Percentiles rank a stretch among this genome's conserved stretches.
These are phyloP conservation scores for Penicillium expansum DNA, from an alignment of 2,329 filamentous ascomycete species.

Conservation along the genomic window DNA sequence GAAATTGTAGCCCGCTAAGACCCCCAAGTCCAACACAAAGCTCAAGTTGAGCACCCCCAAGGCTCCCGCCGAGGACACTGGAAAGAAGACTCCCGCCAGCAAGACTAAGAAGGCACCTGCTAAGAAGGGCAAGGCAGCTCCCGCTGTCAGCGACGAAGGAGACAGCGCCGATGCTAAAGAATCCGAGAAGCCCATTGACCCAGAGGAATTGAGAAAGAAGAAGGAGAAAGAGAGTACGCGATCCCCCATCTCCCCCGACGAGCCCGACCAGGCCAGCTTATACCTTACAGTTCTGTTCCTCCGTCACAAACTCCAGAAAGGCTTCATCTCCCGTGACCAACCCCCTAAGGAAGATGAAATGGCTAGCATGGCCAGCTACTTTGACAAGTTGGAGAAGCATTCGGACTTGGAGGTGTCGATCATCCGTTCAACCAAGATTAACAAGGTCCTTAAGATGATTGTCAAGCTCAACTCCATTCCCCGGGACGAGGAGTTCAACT, in stretches of 20 bases:
- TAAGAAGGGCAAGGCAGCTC: slow-evolving; percentile 47
- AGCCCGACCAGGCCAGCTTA: slow-evolving; percentile 2
- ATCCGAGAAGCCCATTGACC: slow-evolving; percentile 54
- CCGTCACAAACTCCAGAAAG: slow-evolving; percentile 91
- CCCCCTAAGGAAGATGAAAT: slow-evolving; percentile 74
- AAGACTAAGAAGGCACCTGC: slow-evolving; percentile 57
- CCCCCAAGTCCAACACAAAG: slow-evolving; percentile 62
- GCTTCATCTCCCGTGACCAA: slow-evolving; percentile 79
- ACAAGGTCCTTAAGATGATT: slow-evolving; percentile 96
- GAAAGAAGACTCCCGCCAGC: slow-evolving; percentile 50
- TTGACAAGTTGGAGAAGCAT: slow-evolving; percentile 74
- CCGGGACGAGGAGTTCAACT: slow-evolving; percentile 81
- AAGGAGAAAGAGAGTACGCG: slow-evolving; percentile 56
- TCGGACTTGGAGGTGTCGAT: slow-evolving; percentile 82
- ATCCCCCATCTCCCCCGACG: neutral
- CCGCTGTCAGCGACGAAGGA: slow-evolving; percentile 56
- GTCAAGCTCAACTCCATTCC: slow-evolving; percentile 83
- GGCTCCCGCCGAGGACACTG: slow-evolving; percentile 48
- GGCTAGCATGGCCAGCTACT: slow-evolving; percentile 45
- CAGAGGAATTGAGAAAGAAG: slow-evolving; percentile 55
- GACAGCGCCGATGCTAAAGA: slow-evolving; percentile 53
- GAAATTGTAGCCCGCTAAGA: slow-evolving; percentile 54
- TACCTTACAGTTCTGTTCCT: slow-evolving; percentile 71
- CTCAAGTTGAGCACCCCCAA: slow-evolving; percentile 57
- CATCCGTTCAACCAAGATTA: slow-evolving; percentile 90